phyloP scores from a whole-genome alignment of 108 stramenopile species.

The Licmophora abbreviata region DNA sequence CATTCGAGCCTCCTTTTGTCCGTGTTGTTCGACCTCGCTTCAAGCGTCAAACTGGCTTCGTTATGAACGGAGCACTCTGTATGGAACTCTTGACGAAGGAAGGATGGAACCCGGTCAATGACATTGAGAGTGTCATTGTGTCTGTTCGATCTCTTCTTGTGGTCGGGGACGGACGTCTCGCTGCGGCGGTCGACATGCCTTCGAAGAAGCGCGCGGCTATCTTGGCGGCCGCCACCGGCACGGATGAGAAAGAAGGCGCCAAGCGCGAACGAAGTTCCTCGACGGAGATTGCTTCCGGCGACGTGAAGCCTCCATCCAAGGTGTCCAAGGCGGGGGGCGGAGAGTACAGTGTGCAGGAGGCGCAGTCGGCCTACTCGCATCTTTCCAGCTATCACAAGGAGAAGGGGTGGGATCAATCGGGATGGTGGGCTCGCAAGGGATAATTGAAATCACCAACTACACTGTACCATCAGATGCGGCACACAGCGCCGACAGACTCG shows the following conservation, averaged over 20 bases:
- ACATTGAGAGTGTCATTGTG: constrained; percentile 91
- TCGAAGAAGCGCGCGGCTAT: constrained; percentile 29
- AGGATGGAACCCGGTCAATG: constrained; percentile 92
- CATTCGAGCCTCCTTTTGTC: constrained; percentile 88
- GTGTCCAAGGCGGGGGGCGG: constrained; percentile 11
- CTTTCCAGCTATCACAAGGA: constrained; percentile 76
- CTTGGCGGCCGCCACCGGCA: too few species aligned
- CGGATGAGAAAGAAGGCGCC: constrained; percentile 7
- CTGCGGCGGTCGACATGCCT: constrained; percentile 53
- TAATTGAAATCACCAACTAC: too few species aligned
- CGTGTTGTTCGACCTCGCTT: constrained; percentile 80
- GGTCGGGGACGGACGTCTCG: constrained; percentile 79
- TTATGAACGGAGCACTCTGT: constrained; percentile 90
- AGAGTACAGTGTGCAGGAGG: constrained; percentile 56
- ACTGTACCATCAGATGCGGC: too few species aligned
- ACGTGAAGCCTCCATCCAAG: constrained; percentile 1
- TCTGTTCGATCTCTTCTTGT: constrained; percentile 84
- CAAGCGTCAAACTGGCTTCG: constrained; percentile 89
- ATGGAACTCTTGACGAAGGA: constrained; percentile 90
- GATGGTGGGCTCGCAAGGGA: constrained; percentile 80
- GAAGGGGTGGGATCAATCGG: constrained; percentile 82
- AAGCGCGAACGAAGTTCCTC: constrained; percentile 14
- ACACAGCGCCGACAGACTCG: too few species aligned
- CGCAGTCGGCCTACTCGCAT: constrained; percentile 71
- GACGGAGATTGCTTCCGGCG: not conserved